Conservation (phyloP, 352 stramenopile genomes). For the Paralagenidium karlingii region DNA sequence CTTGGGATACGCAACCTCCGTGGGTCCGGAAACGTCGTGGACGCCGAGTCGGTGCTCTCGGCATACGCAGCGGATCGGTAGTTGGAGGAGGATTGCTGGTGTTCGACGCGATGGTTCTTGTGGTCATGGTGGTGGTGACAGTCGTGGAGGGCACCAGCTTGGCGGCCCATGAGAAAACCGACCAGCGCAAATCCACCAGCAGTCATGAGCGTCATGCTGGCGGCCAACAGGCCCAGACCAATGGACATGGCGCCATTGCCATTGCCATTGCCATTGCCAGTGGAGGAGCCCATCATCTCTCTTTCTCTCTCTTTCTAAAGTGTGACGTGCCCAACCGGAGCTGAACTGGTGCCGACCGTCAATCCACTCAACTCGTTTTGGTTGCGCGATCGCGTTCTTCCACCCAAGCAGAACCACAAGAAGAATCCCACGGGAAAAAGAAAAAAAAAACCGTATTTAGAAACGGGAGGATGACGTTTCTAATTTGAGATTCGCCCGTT, state of each 20-base stretch:
- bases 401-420: too few relatives aligned
- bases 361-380: too few relatives aligned
- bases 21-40: conserved; percentile 6
- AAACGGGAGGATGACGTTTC: too few relatives aligned
- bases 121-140: conserved; percentile 4
- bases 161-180: conserved; percentile 45
- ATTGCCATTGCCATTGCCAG: too few relatives aligned
- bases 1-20: conserved; percentile 51
- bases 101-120: conserved; percentile 4
- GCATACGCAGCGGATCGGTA: conserved; percentile 6
- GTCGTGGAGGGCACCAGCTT: conserved; percentile 13
- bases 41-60: conserved; percentile 4
- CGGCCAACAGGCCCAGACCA: conserved; percentile 46
- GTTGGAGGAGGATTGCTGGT: conserved; percentile 3
- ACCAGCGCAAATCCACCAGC: conserved; percentile 52
- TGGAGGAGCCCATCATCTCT: too few relatives aligned
- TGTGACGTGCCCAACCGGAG: too few relatives aligned
- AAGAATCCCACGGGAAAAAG: too few relatives aligned
- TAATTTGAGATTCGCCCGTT: too few relatives aligned
- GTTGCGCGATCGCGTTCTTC: too few relatives aligned
- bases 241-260: conserved; percentile 18
- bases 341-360: too few relatives aligned
- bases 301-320: too few relatives aligned
- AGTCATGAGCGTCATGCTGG: conserved; percentile 62
- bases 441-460: too few relatives aligned